Conservation (phyloP, 371 early-diverging fungal genomes). For the Chytridium lagenaria region DNA sequence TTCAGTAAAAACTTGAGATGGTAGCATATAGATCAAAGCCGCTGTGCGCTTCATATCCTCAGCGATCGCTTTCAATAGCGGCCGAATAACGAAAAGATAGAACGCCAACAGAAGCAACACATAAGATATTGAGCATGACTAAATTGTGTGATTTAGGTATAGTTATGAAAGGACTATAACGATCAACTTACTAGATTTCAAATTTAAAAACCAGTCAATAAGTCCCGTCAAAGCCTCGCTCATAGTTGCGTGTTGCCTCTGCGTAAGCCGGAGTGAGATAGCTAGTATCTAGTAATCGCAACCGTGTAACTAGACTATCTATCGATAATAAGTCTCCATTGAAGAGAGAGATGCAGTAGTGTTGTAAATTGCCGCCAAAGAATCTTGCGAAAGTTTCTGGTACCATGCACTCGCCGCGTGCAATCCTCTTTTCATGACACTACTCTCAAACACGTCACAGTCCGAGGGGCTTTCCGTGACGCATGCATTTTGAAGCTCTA, state of each 20-base stretch:
- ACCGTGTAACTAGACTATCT: too few relatives aligned
- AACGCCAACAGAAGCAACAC: background rate
- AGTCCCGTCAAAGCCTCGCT: too few relatives aligned
- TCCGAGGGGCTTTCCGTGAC: conserved; percentile 20
- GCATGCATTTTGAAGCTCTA: conserved; percentile 34
- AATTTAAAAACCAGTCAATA: too few relatives aligned
- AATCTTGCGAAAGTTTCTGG: background rate
- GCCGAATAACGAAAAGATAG: conserved; percentile 26
- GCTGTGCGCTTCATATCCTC: conserved; percentile 29
- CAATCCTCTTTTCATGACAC: conserved; percentile 32
- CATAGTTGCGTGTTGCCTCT: background rate
- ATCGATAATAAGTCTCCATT: too few relatives aligned
- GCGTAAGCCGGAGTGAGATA: background rate
- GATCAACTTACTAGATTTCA: too few relatives aligned
- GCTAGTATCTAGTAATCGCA: too few relatives aligned
- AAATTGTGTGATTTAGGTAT: background rate
- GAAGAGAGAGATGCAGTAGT: too few relatives aligned
- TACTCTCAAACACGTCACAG: conserved; percentile 28
- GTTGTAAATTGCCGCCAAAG: background rate
- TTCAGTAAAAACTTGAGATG: conserved; percentile 24
- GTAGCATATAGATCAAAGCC: conserved; percentile 34
- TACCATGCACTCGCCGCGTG: conserved; percentile 28
- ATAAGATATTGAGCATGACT: background rate
- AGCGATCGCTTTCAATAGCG: conserved; percentile 1
- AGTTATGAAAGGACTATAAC: too few relatives aligned